Evolutionary conservation across 2,329 filamentous ascomycete genomes (phyloP).

Genomic region (Claviceps fusiformis): DNA sequence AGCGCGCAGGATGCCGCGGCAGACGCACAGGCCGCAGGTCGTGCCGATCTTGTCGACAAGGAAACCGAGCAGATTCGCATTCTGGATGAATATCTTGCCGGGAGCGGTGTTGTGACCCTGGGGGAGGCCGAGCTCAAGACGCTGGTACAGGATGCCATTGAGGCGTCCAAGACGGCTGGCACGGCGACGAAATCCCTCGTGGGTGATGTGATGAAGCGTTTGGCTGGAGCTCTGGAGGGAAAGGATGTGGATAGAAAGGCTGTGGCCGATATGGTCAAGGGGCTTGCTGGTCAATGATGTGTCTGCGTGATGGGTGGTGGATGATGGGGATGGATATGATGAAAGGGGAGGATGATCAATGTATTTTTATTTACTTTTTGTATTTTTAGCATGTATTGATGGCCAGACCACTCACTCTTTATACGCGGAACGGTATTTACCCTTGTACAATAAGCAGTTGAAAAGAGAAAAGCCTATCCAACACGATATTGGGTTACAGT

Average conservation of each 20-base stretch:
- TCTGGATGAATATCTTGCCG: constrained; percentile 49
- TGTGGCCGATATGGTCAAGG: constrained; percentile 48
- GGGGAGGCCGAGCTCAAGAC: constrained; percentile 42
- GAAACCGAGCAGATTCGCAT: constrained; percentile 53
- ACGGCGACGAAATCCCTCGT: constrained; percentile 31
- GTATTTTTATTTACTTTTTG: background rate
- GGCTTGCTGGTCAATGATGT: constrained; percentile 18
- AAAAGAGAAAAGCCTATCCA: background rate
- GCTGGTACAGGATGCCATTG: constrained; percentile 38
- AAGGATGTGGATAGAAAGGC: constrained; percentile 50
- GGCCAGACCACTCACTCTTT: no score
- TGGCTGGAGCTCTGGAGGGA: constrained; percentile 43
- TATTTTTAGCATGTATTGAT: background rate
- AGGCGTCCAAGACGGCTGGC: constrained; percentile 34
- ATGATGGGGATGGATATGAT: background rate
- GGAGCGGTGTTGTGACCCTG: constrained; percentile 45
- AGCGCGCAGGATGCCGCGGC: constrained; percentile 42
- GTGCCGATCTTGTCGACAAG: constrained; percentile 56
- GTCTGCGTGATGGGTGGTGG: background rate
- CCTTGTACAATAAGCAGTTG: background rate
- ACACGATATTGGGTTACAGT: no score
- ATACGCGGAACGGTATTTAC: no score
- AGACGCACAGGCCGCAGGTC: constrained; percentile 50
- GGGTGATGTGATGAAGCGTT: constrained; percentile 50
- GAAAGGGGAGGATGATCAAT: background rate